Base-by-base conservation (phyloP, 345 rosid species). In the Hirschfeldia incana region DNA sequence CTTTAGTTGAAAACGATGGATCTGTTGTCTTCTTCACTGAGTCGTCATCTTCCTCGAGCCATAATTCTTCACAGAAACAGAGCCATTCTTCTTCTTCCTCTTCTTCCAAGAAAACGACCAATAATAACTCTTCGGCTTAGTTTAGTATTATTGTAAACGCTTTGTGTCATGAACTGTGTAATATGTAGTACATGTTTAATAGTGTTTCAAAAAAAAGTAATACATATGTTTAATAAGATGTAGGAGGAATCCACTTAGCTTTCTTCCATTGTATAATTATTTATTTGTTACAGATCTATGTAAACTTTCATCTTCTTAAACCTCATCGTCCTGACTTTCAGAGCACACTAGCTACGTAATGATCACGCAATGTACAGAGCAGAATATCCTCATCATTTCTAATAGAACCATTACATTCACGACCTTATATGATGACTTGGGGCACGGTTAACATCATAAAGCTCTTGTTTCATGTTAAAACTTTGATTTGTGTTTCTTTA, bases 1-100 rank as follows among this genome's bases (percentile, higher is more conserved):
- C 87, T 73, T 79, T 85, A 39, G 75, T 82, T 0, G 79, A 78
- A 58, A 57, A 36, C 9, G 62, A 82, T 36, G 84, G 78, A 70
- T 57, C 8, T 9, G 17, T 82, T 27, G 61, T 82, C 17, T 77
- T 82, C 76, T 82, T 77, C 29, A 82, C 84, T 44, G 84, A 82
- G 64, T 73, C 84, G 0, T 61, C 81, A 12, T 73, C 81, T 49
- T 77, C 84, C 0, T 73, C 84, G 1, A 62, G 78, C 64, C 78
- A 79, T 12, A 28, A 10, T 15, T 79, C 74, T 73, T 73, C 78
- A 61, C 82, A 73, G 65, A 79, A 79, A 73, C 74, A 79, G 29
- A 79, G 46, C 17, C 74, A 68, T 61, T 67, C 74, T 73, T 73
- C 77, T 46, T 73, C 82, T 8, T 71, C 68, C 21, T 44, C 70